These are phyloP conservation scores for Cenchrus fungigraminus DNA, from an alignment of 176 grass and related monocot genomes.

Conservation along the genomic window DNA sequence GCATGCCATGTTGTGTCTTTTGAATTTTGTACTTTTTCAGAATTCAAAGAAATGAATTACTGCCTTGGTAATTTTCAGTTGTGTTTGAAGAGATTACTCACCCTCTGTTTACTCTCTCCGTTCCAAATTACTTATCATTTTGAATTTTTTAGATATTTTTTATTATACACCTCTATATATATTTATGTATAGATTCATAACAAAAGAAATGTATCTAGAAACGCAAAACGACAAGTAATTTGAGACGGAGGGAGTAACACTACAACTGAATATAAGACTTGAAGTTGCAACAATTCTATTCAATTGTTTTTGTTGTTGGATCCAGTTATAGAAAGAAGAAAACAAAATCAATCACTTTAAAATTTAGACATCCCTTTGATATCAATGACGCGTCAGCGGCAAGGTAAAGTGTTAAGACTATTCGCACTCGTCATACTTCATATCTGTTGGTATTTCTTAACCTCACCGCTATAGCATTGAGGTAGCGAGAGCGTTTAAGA, in stretches of 20 bases:
- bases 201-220: too few relatives aligned
- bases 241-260: background rate
- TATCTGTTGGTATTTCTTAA: too few relatives aligned
- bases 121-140: too few relatives aligned
- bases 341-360: background rate
- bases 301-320: background rate
- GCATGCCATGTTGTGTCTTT: conserved; percentile 24
- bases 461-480: too few relatives aligned
- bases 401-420: too few relatives aligned
- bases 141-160: too few relatives aligned
- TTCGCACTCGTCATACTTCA: too few relatives aligned
- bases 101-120: background rate
- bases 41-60: background rate
- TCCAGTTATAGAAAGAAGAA: background rate
- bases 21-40: background rate
- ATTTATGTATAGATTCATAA: too few relatives aligned
- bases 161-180: too few relatives aligned
- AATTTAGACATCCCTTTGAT: background rate
- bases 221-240: too few relatives aligned
- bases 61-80: background rate
- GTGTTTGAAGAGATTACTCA: background rate
- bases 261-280: background rate
- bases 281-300: background rate
- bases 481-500: too few relatives aligned
- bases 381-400: background rate